phyloP scores from a whole-genome alignment of 768 basidiomycete species.

The Rhizopogon rudus region DNA sequence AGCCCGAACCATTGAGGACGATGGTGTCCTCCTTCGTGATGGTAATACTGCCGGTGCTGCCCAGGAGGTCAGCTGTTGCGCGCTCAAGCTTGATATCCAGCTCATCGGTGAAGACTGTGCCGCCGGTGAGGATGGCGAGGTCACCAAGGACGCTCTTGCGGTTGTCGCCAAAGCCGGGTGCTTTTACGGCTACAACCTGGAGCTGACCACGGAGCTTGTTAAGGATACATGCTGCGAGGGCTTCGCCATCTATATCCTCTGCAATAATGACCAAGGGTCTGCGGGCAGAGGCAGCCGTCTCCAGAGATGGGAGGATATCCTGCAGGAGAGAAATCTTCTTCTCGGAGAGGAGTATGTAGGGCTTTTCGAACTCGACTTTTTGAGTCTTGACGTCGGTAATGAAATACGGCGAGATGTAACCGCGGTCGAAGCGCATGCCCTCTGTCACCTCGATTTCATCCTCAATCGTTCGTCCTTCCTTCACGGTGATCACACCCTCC shows the following conservation, averaged over 20 bases:
- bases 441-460: slow-evolving; percentile 99
- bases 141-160: slow-evolving; percentile 97
- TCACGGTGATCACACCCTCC: slow-evolving; percentile 99
- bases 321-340: slow-evolving; percentile 96
- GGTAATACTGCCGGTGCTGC: slow-evolving; percentile 85
- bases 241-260: slow-evolving; percentile 97
- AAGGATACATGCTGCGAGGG: slow-evolving; percentile 94
- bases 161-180: slow-evolving; percentile 98
- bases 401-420: slow-evolving; percentile 97
- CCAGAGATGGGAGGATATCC: slow-evolving; percentile 92
- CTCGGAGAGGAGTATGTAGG: slow-evolving; percentile 87
- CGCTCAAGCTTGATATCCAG: slow-evolving; percentile 97
- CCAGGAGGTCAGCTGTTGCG: slow-evolving; percentile 83
- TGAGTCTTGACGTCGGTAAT: slow-evolving; percentile 97
- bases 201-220: slow-evolving; percentile 99
- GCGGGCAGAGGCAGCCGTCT: slow-evolving; percentile 72
- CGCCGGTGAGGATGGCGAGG: slow-evolving; percentile 94
- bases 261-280: slow-evolving; percentile 96
- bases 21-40: slow-evolving; percentile 99
- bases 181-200: slow-evolving; percentile 91
- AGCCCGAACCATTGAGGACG: slow-evolving; percentile 88
- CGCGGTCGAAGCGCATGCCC: slow-evolving; percentile 99
- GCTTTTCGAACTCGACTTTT: slow-evolving; percentile 97
- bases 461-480: slow-evolving; percentile 96
- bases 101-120: slow-evolving; percentile 95